phyloP scores from a whole-genome alignment of 2,329 filamentous ascomycete species.

The Coleophoma cylindrospora region DNA sequence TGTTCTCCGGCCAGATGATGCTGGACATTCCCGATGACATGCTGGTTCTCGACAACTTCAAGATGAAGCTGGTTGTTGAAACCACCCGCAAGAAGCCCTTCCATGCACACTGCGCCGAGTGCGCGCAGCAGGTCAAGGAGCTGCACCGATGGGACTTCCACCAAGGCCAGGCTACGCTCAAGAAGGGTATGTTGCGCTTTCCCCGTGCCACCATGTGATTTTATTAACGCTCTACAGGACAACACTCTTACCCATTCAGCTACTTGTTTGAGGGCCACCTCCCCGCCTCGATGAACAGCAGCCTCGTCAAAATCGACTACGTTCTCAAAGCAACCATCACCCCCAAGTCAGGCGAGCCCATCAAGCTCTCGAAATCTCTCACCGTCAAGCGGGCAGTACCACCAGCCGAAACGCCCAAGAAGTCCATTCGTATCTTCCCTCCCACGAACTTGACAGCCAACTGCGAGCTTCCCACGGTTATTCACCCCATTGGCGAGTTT shows the following conservation, averaged over 20 bases:
- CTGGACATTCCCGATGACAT: constrained; percentile 64
- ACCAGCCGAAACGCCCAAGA: constrained; percentile 72
- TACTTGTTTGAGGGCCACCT: constrained; percentile 79
- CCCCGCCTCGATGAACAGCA: constrained; percentile 75
- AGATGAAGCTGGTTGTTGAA: constrained; percentile 65
- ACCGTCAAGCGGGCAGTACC: constrained; percentile 74
- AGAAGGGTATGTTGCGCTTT: constrained; percentile 36
- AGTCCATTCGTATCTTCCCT: constrained; percentile 90
- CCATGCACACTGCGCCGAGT: constrained; percentile 71
- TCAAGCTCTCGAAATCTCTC: constrained; percentile 65
- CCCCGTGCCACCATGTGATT: background rate
- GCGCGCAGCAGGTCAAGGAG: constrained; percentile 65
- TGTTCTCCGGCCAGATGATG: constrained; percentile 79
- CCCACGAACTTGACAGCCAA: constrained; percentile 89
- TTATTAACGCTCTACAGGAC: constrained; percentile 36
- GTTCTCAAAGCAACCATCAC: constrained; percentile 65
- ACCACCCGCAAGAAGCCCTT: constrained; percentile 79
- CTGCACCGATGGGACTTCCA: constrained; percentile 78
- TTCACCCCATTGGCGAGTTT: constrained; percentile 82
- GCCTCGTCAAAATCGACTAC: constrained; percentile 72
- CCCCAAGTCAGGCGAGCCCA: constrained; percentile 52
- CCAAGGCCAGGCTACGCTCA: constrained; percentile 44
- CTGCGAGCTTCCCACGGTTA: constrained; percentile 74
- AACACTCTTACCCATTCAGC: constrained; percentile 84
- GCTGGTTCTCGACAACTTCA: constrained; percentile 66